Evolutionary conservation across 192 early-diverging fungal species (phyloP), one percentile per base, ranked within the genome.

Genomic region (Coemansia sp.): DNA sequence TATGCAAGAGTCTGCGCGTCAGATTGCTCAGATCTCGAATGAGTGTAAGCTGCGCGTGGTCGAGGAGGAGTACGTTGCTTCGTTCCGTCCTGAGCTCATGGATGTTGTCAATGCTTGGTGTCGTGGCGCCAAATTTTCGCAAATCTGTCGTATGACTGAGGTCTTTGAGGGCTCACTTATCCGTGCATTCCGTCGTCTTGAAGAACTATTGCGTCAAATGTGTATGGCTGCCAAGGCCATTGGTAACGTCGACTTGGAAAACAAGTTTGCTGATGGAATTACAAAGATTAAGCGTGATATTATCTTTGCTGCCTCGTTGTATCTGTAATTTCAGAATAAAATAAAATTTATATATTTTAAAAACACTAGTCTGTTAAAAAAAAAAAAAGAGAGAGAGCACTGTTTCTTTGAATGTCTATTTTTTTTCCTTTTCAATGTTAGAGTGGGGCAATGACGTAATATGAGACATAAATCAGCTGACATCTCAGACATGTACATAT

Each of bases 151-250:
- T 65, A 90, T 96, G 91, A 97, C 95, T 1, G 90, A 93, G 52
- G 89, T 94, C 9, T 97, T 94, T 86, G 97, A 99, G 79, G 97
- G 97, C 45, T 90, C 87, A 27, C 87, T 98, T 29, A 95, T 99
- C 69, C 88, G 97, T 38, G 85, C 87, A 0, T 95, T 98, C 83
- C 70, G 94, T 53, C 83, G 93, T 39, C 72, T 99, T 11, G 96
- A 99, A 73, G 97, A 98, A 69, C 68, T 98, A 52, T 64, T 98
- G 67, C 69, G 94, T 60, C 92, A 98, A 73, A 94, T 99, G 91
- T 84, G 87, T 22, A 82, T 86, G 49, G 97, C 97, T 3, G 89
- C 96, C 24, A 96, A 95, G 76, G 91, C 88, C 45, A 97, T 99
- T 59, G 97, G 97, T 50, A 97, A 98, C 69, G 87, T 85, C 4